Evolutionary conservation across 495 filamentous ascomycete genomes (phyloP).

Genomic region (Collariella sp.): DNA sequence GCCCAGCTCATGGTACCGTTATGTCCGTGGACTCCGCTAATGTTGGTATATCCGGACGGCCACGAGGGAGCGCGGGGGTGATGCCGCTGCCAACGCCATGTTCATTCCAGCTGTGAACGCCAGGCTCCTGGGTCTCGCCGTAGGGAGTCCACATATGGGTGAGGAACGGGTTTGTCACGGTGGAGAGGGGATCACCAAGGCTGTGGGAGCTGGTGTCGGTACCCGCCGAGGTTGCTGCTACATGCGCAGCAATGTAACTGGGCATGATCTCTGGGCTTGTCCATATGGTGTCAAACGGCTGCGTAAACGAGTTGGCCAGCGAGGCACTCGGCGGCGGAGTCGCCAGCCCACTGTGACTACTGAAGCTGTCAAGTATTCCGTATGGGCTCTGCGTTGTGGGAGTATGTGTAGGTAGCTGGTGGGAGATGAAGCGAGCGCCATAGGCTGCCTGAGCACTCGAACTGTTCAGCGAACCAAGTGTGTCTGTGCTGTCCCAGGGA

Average conservation of each 20-base stretch:
- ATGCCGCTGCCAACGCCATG: not conserved
- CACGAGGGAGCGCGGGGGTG: not conserved
- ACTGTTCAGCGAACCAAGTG: slow-evolving; percentile 8
- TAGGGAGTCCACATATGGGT: slow-evolving; percentile 5
- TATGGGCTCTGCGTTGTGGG: not conserved
- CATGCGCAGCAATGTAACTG: slow-evolving; percentile 8
- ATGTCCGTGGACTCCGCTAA: not conserved
- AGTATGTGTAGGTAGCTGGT: not conserved
- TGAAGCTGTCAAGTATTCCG: slow-evolving; percentile 15
- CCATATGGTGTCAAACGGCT: slow-evolving; percentile 14
- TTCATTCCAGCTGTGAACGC: not conserved
- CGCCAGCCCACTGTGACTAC: slow-evolving; percentile 18
- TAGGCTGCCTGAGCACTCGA: slow-evolving; percentile 11
- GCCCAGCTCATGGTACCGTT: not conserved
- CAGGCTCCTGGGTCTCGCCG: not conserved
- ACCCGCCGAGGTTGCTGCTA: not conserved
- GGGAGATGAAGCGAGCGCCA: slow-evolving; percentile 10
- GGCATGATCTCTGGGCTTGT: slow-evolving; percentile 4
- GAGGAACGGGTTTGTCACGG: slow-evolving; percentile 21
- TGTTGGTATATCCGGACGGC: not conserved
- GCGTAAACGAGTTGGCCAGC: slow-evolving; percentile 17
- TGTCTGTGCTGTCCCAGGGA: slow-evolving; percentile 25
- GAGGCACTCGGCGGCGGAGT: slow-evolving; percentile 29
- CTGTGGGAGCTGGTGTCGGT: not conserved
- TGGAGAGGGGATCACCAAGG: slow-evolving; percentile 2